A percentile compares a stretch with the other conserved stretches of the same genome.
Evolutionary conservation across 768 basidiomycete species (phyloP).

Genomic region (Lactifluus pinguis): DNA sequence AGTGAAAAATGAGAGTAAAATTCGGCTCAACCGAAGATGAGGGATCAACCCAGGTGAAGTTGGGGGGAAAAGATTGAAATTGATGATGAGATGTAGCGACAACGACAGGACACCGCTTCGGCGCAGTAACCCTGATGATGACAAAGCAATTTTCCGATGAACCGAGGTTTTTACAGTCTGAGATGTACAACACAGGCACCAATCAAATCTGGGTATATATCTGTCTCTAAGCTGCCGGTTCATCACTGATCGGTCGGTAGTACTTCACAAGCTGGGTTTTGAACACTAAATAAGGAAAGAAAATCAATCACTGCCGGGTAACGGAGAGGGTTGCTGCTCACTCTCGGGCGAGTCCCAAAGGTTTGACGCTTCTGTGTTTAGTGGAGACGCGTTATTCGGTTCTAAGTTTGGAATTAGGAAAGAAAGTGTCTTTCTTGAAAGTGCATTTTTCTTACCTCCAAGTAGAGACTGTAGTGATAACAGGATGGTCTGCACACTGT

Average conservation of each 20-base stretch:
- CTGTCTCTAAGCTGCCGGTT: constrained; percentile 24
- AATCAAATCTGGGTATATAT: constrained; percentile 3
- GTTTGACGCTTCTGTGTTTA: constrained; percentile 79
- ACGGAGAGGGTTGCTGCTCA: constrained; percentile 23
- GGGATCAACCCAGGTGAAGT: constrained; percentile 7
- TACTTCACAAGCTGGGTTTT: constrained; percentile 63
- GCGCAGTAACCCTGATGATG: constrained; percentile 5
- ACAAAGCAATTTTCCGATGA: constrained; percentile 7
- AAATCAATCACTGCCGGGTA: neutral
- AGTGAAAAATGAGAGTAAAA: neutral
- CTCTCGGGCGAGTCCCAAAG: constrained; percentile 71
- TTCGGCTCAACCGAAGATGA: constrained; percentile 10
- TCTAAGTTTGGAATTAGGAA: constrained; percentile 37
- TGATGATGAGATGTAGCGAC: neutral
- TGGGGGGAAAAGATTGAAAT: neutral
- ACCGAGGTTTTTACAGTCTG: neutral
- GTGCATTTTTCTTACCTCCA: constrained; percentile 53
- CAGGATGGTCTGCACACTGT: constrained; percentile 85
- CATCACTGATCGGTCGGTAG: constrained; percentile 47
- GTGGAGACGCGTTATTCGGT: constrained; percentile 87
- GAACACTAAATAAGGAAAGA: constrained; percentile 29
- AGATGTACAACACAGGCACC: constrained; percentile 1
- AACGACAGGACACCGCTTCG: neutral
- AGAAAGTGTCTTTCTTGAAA: neutral
- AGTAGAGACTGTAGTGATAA: constrained; percentile 81